phyloP scores from a whole-genome alignment of 108 stramenopile genomes.

The Skeletonema menzelii region DNA sequence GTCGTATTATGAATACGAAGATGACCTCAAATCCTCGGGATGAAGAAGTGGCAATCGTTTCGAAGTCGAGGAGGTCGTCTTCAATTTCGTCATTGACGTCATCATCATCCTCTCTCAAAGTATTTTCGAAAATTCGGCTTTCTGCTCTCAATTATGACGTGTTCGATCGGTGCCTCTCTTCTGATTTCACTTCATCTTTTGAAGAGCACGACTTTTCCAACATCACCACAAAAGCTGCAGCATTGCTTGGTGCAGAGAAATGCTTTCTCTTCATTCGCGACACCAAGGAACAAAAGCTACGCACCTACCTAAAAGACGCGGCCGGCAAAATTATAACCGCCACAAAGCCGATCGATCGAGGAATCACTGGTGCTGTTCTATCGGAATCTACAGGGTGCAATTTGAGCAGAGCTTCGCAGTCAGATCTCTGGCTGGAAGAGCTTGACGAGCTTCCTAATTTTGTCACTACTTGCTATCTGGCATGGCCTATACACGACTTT shows the following conservation, averaged over 20 bases:
- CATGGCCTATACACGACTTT: conserved; percentile 49
- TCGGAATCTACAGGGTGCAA: conserved; percentile 32
- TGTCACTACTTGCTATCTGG: conserved; percentile 42
- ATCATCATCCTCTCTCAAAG: conserved; percentile 8
- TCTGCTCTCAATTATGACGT: conserved; percentile 29
- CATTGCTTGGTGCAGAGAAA: conserved; percentile 42
- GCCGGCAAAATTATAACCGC: conserved; percentile 22
- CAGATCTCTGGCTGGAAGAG: conserved; percentile 37
- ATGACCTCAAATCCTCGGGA: not conserved
- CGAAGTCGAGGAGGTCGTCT: not conserved
- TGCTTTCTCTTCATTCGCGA: conserved; percentile 47
- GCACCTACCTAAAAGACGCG: conserved; percentile 35
- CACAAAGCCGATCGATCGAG: conserved; percentile 46
- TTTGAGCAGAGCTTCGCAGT: conserved; percentile 15
- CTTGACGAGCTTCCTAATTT: conserved; percentile 35
- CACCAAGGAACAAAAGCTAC: conserved; percentile 31
- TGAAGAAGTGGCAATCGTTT: not conserved
- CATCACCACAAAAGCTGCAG: conserved; percentile 44
- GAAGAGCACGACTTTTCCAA: conserved; percentile 42
- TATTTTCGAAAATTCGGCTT: conserved; percentile 13
- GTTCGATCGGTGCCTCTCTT: conserved; percentile 40
- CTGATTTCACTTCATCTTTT: conserved; percentile 38
- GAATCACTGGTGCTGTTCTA: conserved; percentile 37
- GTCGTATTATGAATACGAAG: no score
- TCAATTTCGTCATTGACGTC: not conserved